Evolutionary conservation across 371 early-diverging fungal genomes (phyloP).

Genomic region (Rhizopus stolonifer): DNA sequence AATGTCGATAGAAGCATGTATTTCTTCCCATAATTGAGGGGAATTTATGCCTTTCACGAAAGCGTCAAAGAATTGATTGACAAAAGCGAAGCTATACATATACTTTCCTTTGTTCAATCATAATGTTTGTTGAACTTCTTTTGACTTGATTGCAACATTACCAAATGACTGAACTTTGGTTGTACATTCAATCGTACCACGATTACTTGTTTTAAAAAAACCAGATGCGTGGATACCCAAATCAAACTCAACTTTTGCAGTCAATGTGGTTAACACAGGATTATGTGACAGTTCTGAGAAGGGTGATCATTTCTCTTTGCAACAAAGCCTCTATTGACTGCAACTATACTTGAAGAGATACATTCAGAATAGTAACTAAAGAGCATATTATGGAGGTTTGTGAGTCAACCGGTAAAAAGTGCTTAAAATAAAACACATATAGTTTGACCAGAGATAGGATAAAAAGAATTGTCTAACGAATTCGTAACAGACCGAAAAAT

Average conservation of each 20-base stretch:
- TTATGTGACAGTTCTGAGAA: slow-evolving; percentile 15
- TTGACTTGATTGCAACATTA: slow-evolving; percentile 56
- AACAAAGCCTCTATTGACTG: slow-evolving; percentile 16
- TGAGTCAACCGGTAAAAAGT: too few relatives aligned
- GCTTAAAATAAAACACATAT: slow-evolving; percentile 49
- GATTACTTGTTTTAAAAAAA: slow-evolving; percentile 54
- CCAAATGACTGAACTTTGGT: slow-evolving; percentile 68
- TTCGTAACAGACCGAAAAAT: too few relatives aligned
- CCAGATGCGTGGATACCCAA: slow-evolving; percentile 39
- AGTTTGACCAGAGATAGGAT: slow-evolving; percentile 47
- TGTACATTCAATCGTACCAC: slow-evolving; percentile 56
- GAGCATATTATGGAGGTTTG: slow-evolving; percentile 36
- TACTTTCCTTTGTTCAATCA: slow-evolving; percentile 43
- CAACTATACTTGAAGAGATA: slow-evolving; percentile 33
- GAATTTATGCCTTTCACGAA: slow-evolving; percentile 52
- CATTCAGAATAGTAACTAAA: slow-evolving; percentile 42
- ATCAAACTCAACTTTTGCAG: slow-evolving; percentile 44
- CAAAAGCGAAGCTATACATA: slow-evolving; percentile 55
- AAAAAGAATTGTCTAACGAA: slow-evolving; percentile 17
- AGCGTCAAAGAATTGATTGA: slow-evolving; percentile 64
- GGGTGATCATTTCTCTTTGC: slow-evolving; percentile 36
- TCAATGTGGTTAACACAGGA: slow-evolving; percentile 8
- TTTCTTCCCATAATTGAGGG: slow-evolving; percentile 49
- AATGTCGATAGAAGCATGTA: slow-evolving; percentile 52
- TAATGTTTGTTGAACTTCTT: slow-evolving; percentile 54